phyloP scores from a whole-genome alignment of 2,329 filamentous ascomycete species.

The Colletotrichum sp. region DNA sequence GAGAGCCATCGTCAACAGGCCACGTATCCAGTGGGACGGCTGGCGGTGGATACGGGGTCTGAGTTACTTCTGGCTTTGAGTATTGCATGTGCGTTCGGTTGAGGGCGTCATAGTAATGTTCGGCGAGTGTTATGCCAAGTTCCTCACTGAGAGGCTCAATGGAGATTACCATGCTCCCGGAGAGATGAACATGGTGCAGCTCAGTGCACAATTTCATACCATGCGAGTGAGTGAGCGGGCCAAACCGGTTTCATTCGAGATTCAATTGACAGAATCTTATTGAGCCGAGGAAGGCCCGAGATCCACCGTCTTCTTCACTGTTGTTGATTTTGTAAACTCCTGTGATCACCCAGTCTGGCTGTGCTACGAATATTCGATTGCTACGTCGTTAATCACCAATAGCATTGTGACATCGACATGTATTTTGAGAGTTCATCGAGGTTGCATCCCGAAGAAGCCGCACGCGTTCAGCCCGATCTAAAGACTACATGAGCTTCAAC shows the following conservation, averaged over 20 bases:
- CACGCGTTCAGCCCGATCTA: not conserved
- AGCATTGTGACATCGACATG: not conserved
- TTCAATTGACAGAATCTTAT: not conserved
- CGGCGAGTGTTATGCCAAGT: not conserved
- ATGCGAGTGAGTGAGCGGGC: not conserved
- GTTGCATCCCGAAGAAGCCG: not conserved
- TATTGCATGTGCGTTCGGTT: not conserved
- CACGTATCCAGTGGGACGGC: not conserved
- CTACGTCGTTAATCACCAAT: accelerated
- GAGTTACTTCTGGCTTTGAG: not conserved
- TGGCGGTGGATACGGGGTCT: not conserved
- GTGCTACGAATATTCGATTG: not conserved
- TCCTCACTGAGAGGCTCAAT: not conserved
- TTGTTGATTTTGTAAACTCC: not conserved
- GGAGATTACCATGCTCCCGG: not conserved
- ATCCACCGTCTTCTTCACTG: not conserved
- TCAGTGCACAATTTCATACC: not conserved
- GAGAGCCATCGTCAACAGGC: not conserved
- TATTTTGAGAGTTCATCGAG: not conserved
- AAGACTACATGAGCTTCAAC: not conserved
- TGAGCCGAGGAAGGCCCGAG: not conserved
- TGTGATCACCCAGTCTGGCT: not conserved
- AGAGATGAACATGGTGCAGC: not conserved
- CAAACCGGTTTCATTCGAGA: not conserved
- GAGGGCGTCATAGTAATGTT: not conserved